These are phyloP conservation scores for Paulinella micropora DNA, from an alignment of 78 protist genomes.

Conservation along the genomic window DNA sequence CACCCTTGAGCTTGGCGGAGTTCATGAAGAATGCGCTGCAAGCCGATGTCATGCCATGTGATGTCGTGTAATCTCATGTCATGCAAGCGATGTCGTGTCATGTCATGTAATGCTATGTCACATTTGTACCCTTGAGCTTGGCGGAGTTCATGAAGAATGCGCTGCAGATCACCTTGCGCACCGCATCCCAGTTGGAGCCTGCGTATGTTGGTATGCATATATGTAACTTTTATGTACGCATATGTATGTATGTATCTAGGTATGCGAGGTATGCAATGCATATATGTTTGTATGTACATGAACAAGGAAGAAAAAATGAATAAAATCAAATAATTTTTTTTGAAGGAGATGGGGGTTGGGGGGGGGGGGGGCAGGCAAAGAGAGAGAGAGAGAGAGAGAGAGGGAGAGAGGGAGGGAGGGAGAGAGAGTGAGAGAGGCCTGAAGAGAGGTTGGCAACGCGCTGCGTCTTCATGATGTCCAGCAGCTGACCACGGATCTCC, in stretches of 20 bases:
- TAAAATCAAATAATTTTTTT: too few species aligned
- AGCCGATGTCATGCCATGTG: too few species aligned
- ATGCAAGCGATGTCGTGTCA: too few species aligned
- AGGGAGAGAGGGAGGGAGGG: neutral
- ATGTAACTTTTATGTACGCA: neutral
- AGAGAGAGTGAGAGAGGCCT: too few species aligned
- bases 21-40: too few species aligned
- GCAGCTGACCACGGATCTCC: conserved; percentile 79
- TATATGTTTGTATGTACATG: neutral
- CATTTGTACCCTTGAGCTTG: too few species aligned
- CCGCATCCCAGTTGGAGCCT: conserved; percentile 68
- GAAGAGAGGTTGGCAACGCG: too few species aligned
- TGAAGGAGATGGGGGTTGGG: neutral
- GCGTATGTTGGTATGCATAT: neutral
- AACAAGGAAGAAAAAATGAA: too few species aligned
- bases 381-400: neutral
- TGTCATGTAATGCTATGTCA: too few species aligned
- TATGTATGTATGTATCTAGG: neutral
- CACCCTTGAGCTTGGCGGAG: conserved; percentile 8
- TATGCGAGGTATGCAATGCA: neutral
- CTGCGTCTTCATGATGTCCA: conserved; percentile 50
- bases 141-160: conserved; percentile 85
- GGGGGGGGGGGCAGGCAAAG: neutral
- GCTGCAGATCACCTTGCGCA: conserved; percentile 60
- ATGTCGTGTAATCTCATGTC: too few species aligned